Conservation (phyloP, 2,329 filamentous ascomycete genomes). For the Xylariaceae sp. region DNA sequence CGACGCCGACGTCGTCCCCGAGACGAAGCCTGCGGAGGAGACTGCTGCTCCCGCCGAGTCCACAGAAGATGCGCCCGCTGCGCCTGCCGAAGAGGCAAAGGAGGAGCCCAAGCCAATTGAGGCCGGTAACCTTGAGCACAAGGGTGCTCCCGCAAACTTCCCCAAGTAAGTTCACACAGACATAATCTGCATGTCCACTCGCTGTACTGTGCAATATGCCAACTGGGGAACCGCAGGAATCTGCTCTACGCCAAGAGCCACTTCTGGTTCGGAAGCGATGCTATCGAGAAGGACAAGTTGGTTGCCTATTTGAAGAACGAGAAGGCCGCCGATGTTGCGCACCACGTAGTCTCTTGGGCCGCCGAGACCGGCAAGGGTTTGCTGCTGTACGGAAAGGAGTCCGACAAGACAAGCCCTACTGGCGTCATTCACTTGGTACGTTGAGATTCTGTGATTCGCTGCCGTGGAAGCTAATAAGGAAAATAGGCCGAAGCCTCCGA, state of each 20-base stretch:
- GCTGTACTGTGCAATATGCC: not conserved
- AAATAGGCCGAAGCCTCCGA: slow-evolving; percentile 57
- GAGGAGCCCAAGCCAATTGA: slow-evolving; percentile 64
- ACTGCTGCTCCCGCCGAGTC: slow-evolving; percentile 39
- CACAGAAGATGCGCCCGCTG: slow-evolving; percentile 36
- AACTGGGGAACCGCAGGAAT: slow-evolving; percentile 50
- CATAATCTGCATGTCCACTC: not conserved
- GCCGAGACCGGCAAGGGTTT: slow-evolving; percentile 92
- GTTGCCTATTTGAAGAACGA: slow-evolving; percentile 76
- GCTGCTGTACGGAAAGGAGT: slow-evolving; percentile 82
- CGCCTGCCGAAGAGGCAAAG: slow-evolving; percentile 39
- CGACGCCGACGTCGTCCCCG: slow-evolving; percentile 34
- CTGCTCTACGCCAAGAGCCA: slow-evolving; percentile 88
- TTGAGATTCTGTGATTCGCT: slow-evolving; percentile 2
- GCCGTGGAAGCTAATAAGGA: slow-evolving; percentile 28
- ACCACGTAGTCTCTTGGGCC: slow-evolving; percentile 82
- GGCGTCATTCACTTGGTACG: slow-evolving; percentile 83
- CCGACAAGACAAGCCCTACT: slow-evolving; percentile 73
- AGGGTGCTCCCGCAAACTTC: slow-evolving; percentile 72
- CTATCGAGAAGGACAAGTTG: slow-evolving; percentile 69
- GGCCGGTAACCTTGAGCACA: slow-evolving; percentile 84
- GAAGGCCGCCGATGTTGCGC: slow-evolving; percentile 70
- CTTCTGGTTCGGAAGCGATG: slow-evolving; percentile 77
- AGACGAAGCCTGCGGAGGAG: slow-evolving; percentile 35
- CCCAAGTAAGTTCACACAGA: slow-evolving; percentile 69